phyloP scores from a whole-genome alignment of 2,329 filamentous ascomycete genomes.

The Arthrobotrys sinensis region DNA sequence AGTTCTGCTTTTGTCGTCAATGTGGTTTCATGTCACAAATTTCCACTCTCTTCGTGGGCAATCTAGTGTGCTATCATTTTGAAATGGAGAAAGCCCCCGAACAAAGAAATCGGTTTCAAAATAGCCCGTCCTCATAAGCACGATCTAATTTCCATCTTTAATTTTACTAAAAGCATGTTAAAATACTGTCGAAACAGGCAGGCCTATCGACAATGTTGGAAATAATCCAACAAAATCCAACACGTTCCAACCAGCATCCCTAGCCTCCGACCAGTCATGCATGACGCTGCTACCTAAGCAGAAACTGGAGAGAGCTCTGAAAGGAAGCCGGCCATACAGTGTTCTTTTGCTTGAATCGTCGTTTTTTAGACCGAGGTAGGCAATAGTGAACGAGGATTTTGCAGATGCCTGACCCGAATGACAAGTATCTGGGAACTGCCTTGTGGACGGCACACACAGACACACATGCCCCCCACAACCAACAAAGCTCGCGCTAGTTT shows the following conservation, averaged over 20 bases:
- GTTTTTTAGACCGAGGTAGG: conserved; percentile 9
- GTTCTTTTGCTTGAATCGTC: background rate
- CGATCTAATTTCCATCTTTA: background rate
- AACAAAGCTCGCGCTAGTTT: conserved; percentile 2
- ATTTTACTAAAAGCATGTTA: background rate
- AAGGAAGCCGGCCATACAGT: conserved; percentile 1
- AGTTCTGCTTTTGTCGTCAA: conserved; percentile 27
- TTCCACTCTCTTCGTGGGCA: background rate
- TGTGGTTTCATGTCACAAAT: conserved; percentile 30
- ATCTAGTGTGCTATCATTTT: conserved; percentile 16
- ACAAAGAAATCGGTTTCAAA: conserved; percentile 5
- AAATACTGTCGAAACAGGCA: conserved; percentile 10
- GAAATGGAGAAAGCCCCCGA: background rate
- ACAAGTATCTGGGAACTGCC: conserved; percentile 49
- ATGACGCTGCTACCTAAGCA: conserved; percentile 26
- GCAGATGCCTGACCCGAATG: conserved; percentile 30
- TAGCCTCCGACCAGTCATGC: background rate
- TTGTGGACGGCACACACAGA: conserved; percentile 10
- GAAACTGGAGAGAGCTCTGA: conserved; percentile 13
- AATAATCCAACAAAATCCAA: conserved; percentile 55
- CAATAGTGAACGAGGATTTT: background rate
- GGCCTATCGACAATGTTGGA: conserved; percentile 24
- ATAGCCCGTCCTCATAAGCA: background rate
- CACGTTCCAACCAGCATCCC: conserved; percentile 17
- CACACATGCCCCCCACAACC: conserved; percentile 1